Conservation (phyloP, 129 eudicot genomes). For the Saussurea involucrata region DNA sequence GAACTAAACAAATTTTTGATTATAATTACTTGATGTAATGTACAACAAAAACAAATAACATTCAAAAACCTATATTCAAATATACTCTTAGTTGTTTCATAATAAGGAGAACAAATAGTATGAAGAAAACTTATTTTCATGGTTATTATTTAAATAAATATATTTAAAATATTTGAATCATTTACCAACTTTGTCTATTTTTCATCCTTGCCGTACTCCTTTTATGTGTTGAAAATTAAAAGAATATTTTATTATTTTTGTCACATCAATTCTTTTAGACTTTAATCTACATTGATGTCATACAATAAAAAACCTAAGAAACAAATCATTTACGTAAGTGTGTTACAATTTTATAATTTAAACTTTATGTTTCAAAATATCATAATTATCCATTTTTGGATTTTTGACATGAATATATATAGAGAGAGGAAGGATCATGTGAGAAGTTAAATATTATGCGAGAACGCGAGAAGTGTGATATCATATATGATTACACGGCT, state of each 20-base stretch:
- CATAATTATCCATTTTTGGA: too few relatives aligned
- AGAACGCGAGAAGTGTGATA: too few relatives aligned
- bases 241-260: not conserved
- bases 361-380: not conserved
- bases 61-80: not conserved
- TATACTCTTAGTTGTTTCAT: not conserved
- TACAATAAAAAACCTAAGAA: not conserved
- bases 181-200: not conserved
- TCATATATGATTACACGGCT: too few relatives aligned
- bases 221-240: not conserved
- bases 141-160: too few relatives aligned
- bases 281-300: not conserved
- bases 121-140: not conserved
- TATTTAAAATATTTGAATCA: not conserved
- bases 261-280: not conserved
- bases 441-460: too few relatives aligned
- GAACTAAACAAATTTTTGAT: too few relatives aligned
- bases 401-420: not conserved
- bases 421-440: too few relatives aligned
- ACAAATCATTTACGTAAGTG: not conserved
- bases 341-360: too few relatives aligned
- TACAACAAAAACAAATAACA: not conserved
- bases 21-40: too few relatives aligned
- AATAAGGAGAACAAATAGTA: too few relatives aligned
- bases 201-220: not conserved